These are phyloP conservation scores for Alternaria novae-zelandiae DNA, from an alignment of 2,329 filamentous ascomycete genomes.

Conservation along the genomic window DNA sequence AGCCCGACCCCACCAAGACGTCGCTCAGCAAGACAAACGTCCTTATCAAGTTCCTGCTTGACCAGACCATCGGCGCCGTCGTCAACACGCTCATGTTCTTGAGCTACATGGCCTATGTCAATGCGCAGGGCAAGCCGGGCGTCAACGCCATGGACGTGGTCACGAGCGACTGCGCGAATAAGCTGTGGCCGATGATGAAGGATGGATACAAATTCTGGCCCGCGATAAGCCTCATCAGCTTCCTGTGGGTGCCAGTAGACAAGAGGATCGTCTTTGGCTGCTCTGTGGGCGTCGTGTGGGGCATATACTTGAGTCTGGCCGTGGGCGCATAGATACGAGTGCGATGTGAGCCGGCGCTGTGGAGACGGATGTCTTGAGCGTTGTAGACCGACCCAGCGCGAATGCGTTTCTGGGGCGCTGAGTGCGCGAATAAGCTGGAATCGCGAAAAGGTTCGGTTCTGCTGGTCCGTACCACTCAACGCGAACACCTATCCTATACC, in stretches of 20 bases:
- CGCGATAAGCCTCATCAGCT: constrained; percentile 71
- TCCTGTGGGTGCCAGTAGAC: constrained; percentile 74
- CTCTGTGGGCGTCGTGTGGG: constrained; percentile 75
- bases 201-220: constrained; percentile 80
- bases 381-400: not conserved
- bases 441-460: not conserved
- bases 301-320: constrained; percentile 74
- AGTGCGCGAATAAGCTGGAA: not conserved
- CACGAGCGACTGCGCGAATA: constrained; percentile 45
- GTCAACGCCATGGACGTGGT: constrained; percentile 42
- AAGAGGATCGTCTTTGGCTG: constrained; percentile 74
- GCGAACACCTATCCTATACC: not conserved
- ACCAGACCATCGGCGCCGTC: constrained; percentile 71
- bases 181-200: constrained; percentile 61
- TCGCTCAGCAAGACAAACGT: constrained; percentile 67
- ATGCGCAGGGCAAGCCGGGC: constrained; percentile 38
- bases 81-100: constrained; percentile 72
- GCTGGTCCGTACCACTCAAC: not conserved
- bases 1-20: constrained; percentile 34
- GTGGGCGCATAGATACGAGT: constrained; percentile 34
- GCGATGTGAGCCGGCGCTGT: not conserved
- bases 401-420: not conserved
- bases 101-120: constrained; percentile 61
- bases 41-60: constrained; percentile 69
- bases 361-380: not conserved